These are phyloP conservation scores for Hansenula lynferdii DNA, from an alignment of 1,139 yeast species.

Conservation along the genomic window DNA sequence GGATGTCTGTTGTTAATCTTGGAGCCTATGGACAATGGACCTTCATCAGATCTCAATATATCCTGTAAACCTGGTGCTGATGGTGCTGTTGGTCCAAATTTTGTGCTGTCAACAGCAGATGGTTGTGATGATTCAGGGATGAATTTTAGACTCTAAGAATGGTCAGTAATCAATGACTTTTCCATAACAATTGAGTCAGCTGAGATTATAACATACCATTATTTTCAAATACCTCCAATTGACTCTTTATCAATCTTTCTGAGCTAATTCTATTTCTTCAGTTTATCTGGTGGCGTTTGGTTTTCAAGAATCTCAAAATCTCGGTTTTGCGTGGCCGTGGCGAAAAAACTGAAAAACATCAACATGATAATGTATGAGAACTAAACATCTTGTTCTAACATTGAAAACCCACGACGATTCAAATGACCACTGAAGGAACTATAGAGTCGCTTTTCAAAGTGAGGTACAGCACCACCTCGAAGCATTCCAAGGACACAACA, in stretches of 20 bases:
- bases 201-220: not conserved
- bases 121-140: constrained; percentile 42
- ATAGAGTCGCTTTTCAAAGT: constrained; percentile 8
- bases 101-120: constrained; percentile 40
- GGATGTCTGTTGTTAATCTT: constrained; percentile 85
- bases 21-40: constrained; percentile 59
- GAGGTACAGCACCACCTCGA: constrained; percentile 7
- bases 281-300: constrained; percentile 1
- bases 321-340: not conserved
- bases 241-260: not conserved
- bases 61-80: constrained; percentile 63
- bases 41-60: constrained; percentile 50
- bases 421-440: too few relatives aligned
- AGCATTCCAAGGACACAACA: constrained; percentile 26
- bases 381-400: too few relatives aligned
- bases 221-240: too few relatives aligned
- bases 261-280: not conserved
- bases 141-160: constrained; percentile 33
- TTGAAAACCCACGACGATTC: too few relatives aligned
- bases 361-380: not conserved
- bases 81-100: constrained; percentile 48
- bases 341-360: not conserved
- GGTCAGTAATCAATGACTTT: too few relatives aligned
- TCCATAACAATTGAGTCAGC: not conserved
- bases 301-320: not conserved